Percentiles rank a stretch among this genome's conserved stretches.
phyloP scores from a whole-genome alignment of 192 early-diverging fungal genomes.

The Linnemannia exigua region DNA sequence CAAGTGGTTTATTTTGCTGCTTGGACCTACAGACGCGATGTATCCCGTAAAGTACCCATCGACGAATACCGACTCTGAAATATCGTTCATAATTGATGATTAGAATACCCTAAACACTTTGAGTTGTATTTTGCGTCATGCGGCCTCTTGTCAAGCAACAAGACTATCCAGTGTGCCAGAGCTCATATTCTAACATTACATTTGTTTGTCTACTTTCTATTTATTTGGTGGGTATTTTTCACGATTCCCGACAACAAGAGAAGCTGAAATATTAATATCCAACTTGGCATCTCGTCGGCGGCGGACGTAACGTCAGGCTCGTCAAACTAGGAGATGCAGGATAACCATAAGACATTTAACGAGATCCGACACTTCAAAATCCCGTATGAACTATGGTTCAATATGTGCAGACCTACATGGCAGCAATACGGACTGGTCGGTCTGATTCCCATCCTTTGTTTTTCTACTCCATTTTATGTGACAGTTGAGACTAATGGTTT shows the following conservation, averaged over 20 bases:
- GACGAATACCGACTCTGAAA: conserved; percentile 22
- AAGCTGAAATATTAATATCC: conserved; percentile 16
- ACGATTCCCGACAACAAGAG: conserved; percentile 16
- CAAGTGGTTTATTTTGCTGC: conserved; percentile 8
- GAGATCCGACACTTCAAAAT: not conserved
- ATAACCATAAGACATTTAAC: conserved; percentile 2
- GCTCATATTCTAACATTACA: too few species aligned
- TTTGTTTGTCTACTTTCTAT: too few species aligned
- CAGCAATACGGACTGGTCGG: too few species aligned
- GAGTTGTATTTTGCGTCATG: not conserved
- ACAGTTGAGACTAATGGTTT: too few species aligned
- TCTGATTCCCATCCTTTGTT: too few species aligned
- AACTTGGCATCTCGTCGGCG: not conserved
- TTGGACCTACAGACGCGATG: conserved; percentile 20
- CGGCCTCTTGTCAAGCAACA: too few species aligned
- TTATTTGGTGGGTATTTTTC: not conserved
- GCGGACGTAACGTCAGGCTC: not conserved
- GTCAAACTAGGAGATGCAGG: not conserved
- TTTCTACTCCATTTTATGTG: too few species aligned
- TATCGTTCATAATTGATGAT: not conserved
- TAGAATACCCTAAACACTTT: not conserved
- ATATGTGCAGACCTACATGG: conserved; percentile 30
- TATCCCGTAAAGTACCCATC: conserved; percentile 31
- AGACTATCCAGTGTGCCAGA: too few species aligned
- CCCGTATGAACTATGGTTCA: not conserved